Conservation (phyloP, 2,329 filamentous ascomycete species). For the Coniochaeta pulveracea region DNA sequence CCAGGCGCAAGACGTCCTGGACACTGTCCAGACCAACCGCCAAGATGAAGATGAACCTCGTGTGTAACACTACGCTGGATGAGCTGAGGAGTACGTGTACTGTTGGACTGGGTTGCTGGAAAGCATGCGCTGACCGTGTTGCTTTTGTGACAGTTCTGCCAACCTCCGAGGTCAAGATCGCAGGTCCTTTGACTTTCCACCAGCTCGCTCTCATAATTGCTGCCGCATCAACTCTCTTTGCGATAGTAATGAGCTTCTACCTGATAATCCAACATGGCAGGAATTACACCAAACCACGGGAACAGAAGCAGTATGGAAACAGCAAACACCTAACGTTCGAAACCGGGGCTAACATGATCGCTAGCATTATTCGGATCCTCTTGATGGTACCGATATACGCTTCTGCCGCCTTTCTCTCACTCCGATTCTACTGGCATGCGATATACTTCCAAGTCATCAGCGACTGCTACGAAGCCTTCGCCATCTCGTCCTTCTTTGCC, state of each 20-base stretch:
- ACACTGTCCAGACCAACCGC: no score
- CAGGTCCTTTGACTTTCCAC: constrained; percentile 41
- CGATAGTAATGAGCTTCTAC: constrained; percentile 41
- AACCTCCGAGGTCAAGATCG: constrained; percentile 33
- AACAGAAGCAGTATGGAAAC: constrained; percentile 51
- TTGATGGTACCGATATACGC: constrained; percentile 82
- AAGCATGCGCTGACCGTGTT: background rate
- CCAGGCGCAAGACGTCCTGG: no score
- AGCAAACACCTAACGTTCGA: background rate
- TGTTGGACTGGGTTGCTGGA: constrained; percentile 4
- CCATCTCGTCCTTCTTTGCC: constrained; percentile 78
- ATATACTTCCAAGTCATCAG: constrained; percentile 74
- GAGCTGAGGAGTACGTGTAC: constrained; percentile 26
- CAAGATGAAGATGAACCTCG: constrained; percentile 20
- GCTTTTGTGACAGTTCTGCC: constrained; percentile 24
- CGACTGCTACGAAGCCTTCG: constrained; percentile 83
- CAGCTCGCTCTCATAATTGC: constrained; percentile 39
- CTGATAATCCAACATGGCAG: constrained; percentile 47
- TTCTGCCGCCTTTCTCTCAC: constrained; percentile 60
- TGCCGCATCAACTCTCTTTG: constrained; percentile 34
- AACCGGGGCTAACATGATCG: constrained; percentile 4
- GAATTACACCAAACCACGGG: constrained; percentile 48
- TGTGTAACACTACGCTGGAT: constrained; percentile 31
- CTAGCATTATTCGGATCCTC: constrained; percentile 73
- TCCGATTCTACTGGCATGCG: constrained; percentile 63